A percentile compares a stretch with the other conserved stretches of the same genome.
phyloP scores from a whole-genome alignment of 441 rosid species.

The Rhodomyrtus psidioides region DNA sequence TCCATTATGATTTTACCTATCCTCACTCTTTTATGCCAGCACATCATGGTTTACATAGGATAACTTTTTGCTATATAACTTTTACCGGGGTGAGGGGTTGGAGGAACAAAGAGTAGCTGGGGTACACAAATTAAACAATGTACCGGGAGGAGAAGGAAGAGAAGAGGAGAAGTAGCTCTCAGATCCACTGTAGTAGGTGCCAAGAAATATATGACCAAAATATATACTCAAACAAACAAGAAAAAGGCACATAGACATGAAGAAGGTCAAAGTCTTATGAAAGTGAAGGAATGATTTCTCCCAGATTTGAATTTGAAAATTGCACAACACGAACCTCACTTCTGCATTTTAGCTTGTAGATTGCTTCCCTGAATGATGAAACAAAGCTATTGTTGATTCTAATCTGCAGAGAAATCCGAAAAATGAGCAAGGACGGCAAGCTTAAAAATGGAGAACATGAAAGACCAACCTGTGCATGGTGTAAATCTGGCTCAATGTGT shows the following conservation, averaged over 20 bases:
- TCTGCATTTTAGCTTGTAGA: slow-evolving; percentile 96
- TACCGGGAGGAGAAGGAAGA: neutral
- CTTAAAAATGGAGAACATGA: slow-evolving; percentile 3
- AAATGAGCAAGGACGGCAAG: slow-evolving; percentile 20
- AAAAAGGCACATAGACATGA: neutral
- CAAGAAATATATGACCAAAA: neutral
- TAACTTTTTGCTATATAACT: neutral
- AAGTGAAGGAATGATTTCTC: neutral
- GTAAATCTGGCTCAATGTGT: slow-evolving; percentile 98
- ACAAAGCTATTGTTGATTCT: slow-evolving; percentile 97
- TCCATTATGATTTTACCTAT: neutral
- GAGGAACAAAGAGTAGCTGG: neutral
- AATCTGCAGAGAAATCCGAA: slow-evolving; percentile 58
- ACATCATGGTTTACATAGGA: neutral
- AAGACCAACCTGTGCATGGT: slow-evolving; percentile 92
- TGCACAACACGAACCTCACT: slow-evolving; percentile 57
- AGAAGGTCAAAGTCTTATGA: neutral
- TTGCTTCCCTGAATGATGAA: slow-evolving; percentile 96
- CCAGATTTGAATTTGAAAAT: neutral
- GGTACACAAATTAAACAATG: neutral
- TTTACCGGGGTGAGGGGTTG: neutral
- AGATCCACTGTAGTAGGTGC: neutral
- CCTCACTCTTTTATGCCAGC: neutral
- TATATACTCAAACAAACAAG: neutral
- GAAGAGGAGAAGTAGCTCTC: neutral